A percentile compares a stretch with the other conserved stretches of the same genome.
phyloP scores from a whole-genome alignment of 2,329 filamentous ascomycete species.

The Colletotrichum sp. region DNA sequence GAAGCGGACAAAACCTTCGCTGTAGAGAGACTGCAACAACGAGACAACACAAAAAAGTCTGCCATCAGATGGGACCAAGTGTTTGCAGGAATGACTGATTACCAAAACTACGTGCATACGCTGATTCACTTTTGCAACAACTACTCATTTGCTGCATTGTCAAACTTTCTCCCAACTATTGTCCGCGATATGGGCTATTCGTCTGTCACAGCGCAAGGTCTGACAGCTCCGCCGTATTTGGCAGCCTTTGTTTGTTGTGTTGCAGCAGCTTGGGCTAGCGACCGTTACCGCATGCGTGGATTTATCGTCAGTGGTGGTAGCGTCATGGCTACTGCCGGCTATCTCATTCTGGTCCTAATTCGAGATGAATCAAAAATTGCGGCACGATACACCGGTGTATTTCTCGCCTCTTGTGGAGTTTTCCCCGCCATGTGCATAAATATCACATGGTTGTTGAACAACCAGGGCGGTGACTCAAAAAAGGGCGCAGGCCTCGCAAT shows the following conservation, averaged over 20 bases:
- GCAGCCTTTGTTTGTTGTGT: constrained; percentile 39
- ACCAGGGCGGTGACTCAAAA: constrained; percentile 33
- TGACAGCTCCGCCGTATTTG: constrained; percentile 46
- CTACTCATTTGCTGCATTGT: constrained; percentile 40
- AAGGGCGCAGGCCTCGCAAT: constrained; percentile 29
- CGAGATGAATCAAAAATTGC: background rate
- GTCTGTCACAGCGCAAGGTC: constrained; percentile 41
- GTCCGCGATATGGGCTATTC: constrained; percentile 43
- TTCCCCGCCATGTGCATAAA: constrained; percentile 34
- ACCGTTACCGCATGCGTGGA: constrained; percentile 39
- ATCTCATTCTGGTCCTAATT: constrained; percentile 29
- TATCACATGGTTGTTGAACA: constrained; percentile 35
- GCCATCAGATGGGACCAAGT: constrained; percentile 34
- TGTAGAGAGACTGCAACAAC: constrained; percentile 24
- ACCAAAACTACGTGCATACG: constrained; percentile 39
- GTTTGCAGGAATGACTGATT: constrained; percentile 36
- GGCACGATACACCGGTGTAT: constrained; percentile 39
- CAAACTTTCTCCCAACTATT: constrained; percentile 47
- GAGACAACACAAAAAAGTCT: constrained; percentile 23
- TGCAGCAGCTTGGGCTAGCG: constrained; percentile 34
- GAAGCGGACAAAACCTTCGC: constrained; percentile 29
- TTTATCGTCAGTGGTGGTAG: constrained; percentile 33
- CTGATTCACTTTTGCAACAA: constrained; percentile 44
- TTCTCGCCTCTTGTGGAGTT: constrained; percentile 37
- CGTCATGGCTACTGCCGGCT: constrained; percentile 33